Evolutionary conservation across 2,329 filamentous ascomycete species (phyloP), one percentile per base, ranked within the genome.

Genomic region (Cladosporium sp.): DNA sequence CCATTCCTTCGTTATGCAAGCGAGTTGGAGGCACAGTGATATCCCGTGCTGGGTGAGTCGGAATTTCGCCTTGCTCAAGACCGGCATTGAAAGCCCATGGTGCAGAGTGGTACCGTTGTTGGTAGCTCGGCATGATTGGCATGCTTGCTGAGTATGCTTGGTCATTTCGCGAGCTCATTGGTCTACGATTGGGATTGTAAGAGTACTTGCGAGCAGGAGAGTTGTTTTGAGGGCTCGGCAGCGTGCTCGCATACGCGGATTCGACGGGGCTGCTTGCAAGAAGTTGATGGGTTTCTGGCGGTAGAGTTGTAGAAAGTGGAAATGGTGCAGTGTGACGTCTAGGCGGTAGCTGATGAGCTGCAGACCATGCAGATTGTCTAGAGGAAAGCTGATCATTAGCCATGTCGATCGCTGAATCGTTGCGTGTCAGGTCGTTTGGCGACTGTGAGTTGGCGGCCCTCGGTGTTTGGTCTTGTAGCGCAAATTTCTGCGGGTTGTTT

Each of bases 251-350:
- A 18, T 39, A 18, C 4, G 22, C 19, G 9, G 34, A 22, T 11
- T 18, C 18, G 12, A 11, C 13, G 5, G 45, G 47, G 9, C 73
- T 44, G 7, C 51, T 53, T 15, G 55, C 75, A 5, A 82, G 65
- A 15, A 82, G 65, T 58, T 78, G 74, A 59, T 80, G 77, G 1
- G 75, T 70, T 54, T 81, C 74, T 2, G 72, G 62, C 19, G 79
- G 77, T 19, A 82, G 64, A 3, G 72, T 68, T 27, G 73, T 71
- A 1, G 74, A 75, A 50, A 80, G 66, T 7, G 75, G 75, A 61
- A 8, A n/a, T 1, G 32, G 13, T 42, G 60, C 62, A 32, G 52
- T 22, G 48, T 54, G 43, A 17, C 20, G 13, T 42, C n/a, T 9
- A n/a, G 20, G 20, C 7, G 19, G 13, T 17, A 11, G 22, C 6